Conservation (phyloP, 441 rosid genomes). For the Syzygium malaccense region DNA sequence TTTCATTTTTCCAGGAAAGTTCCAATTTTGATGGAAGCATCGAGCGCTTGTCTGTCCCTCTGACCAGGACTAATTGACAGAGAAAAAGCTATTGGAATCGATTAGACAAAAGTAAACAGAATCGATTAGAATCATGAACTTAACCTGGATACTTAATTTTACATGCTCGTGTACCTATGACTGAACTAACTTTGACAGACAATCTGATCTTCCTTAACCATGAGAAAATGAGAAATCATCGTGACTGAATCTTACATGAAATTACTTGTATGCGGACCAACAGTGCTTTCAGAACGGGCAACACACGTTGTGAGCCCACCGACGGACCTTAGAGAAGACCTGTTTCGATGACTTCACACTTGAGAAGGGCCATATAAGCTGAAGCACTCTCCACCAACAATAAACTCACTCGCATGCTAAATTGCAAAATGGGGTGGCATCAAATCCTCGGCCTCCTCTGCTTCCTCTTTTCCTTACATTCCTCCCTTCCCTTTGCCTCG, state of each 20-base stretch:
- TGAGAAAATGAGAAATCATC: neutral
- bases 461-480: neutral
- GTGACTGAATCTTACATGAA: neutral
- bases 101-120: too few relatives aligned
- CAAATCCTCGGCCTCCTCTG: neutral
- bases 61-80: too few relatives aligned
- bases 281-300: neutral
- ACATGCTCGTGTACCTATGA: accelerated
- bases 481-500: neutral
- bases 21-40: too few relatives aligned
- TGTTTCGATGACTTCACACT: neutral
- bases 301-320: neutral
- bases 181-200: neutral
- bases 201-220: neutral
- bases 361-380: neutral
- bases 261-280: neutral
- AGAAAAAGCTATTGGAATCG: too few relatives aligned
- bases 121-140: neutral
- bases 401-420: neutral
- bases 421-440: neutral
- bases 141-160: neutral
- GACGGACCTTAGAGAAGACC: neutral
- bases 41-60: too few relatives aligned
- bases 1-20: too few relatives aligned
- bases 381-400: accelerated